Conservation (phyloP, 176 grass and related monocot species). For the Hsuehochloa calcarea region DNA sequence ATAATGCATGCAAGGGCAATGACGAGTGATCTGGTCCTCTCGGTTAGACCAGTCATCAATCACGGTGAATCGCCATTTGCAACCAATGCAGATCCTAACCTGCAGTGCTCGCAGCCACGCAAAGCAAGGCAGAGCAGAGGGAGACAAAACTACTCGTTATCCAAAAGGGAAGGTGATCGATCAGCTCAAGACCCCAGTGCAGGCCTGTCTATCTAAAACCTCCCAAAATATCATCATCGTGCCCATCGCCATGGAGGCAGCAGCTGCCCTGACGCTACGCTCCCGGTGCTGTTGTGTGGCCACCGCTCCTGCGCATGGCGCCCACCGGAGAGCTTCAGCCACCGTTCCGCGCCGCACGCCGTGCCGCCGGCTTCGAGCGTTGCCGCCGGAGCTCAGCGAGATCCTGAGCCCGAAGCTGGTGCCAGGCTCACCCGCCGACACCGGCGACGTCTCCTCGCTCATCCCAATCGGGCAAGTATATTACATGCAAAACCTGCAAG, state of each 20-base stretch:
- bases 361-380: background rate
- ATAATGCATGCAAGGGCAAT: too few relatives aligned
- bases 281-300: background rate
- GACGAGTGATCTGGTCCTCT: too few relatives aligned
- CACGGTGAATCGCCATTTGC: too few relatives aligned
- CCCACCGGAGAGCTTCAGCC: background rate
- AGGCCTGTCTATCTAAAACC: background rate
- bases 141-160: background rate
- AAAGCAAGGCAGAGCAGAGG: background rate
- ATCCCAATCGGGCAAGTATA: conserved; percentile 39
- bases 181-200: too few relatives aligned
- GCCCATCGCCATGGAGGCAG: conserved; percentile 35
- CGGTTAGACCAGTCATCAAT: too few relatives aligned
- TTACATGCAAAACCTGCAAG: too few relatives aligned
- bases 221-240: background rate
- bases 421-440: conserved; percentile 38
- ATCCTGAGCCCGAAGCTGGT: conserved; percentile 45
- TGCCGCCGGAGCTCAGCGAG: conserved; percentile 47
- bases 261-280: background rate
- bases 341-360: background rate
- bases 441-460: conserved; percentile 44
- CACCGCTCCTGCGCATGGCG: background rate
- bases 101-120: background rate
- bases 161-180: background rate
- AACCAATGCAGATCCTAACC: too few relatives aligned